Percentiles rank a stretch among this genome's conserved stretches.
phyloP scores from a whole-genome alignment of 176 grass and related monocot genomes.

The Aegilops umbellulata region DNA sequence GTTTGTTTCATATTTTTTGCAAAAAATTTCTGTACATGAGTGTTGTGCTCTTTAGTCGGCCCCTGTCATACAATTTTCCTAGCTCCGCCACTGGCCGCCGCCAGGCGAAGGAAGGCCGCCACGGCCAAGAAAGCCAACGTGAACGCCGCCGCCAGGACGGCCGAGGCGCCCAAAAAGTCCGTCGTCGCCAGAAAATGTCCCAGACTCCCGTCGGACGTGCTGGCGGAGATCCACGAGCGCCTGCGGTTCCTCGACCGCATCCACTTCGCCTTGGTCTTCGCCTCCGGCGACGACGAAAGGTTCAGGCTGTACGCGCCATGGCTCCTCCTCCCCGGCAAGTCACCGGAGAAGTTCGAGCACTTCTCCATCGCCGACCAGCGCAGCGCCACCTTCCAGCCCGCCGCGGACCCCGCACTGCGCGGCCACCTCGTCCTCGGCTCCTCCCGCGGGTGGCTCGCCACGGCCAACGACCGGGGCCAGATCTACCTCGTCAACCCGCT shows the following conservation, averaged over 20 bases:
- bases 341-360: background rate
- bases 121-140: background rate
- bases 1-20: no score
- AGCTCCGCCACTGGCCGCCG: no score
- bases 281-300: background rate
- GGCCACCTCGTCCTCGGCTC: background rate
- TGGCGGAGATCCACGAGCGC: conserved; percentile 8
- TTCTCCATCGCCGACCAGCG: background rate
- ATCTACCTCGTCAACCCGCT: conserved; percentile 10
- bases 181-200: background rate
- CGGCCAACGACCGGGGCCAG: background rate
- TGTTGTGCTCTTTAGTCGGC: no score
- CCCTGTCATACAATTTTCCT: no score
- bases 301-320: background rate
- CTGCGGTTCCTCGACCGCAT: conserved; percentile 6
- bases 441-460: conserved; percentile 24
- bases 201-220: background rate
- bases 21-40: no score
- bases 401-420: background rate
- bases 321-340: background rate
- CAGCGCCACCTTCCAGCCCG: background rate
- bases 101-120: background rate
- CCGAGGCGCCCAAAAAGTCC: background rate
- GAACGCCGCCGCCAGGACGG: background rate
- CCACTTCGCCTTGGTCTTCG: background rate